Evolutionary conservation across 169 alveolate species (phyloP), one percentile per base, ranked within the genome.

Genomic region (Plasmodium sp.): DNA sequence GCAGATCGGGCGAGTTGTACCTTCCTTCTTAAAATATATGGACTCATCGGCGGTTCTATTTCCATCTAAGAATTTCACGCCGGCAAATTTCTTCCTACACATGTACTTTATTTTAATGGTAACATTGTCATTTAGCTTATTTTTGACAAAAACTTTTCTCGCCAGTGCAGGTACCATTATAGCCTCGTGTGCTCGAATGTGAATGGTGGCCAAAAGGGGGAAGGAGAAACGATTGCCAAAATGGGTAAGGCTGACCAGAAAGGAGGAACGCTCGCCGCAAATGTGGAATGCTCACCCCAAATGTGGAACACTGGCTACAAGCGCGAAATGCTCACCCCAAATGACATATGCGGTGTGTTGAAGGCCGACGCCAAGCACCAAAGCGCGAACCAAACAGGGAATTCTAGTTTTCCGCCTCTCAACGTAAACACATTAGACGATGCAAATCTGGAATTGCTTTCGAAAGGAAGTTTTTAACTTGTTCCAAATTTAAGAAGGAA

Each of bases 11-110:
- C 22, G 27, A 58, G 43, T 27, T 62, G n/a, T 84, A 94, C 97
- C 97, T 94, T 96, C 96, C 62, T 96, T 96, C 74, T 96, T 93
- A 92, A 96, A 96, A 75, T 94, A 85, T 33, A 94, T 83, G 7
- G 95, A 80, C 81, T 96, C 97, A 31, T 96, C 97, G 12, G 95
- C 95, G 7, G 93, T 88, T 41, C 96, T 80, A 39, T 92, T 96
- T 81, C 88, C 80, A 45, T 96, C 97, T 79, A 96, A 75, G 54
- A 96, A 96, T 58, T 92, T 93, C 45, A 96, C 97, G 2, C 95
- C 93, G 45, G 92, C 90, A 81, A 96, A 93, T 18, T 90, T 81
- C 33, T 91, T 84, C 72, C 82, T 79, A 54, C 84, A 80, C 91
- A 90, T 90, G 22, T 62, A 90, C 18, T 90, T 90, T 36, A 90